Conservation (phyloP, 73 alveolate genomes). For the Paramecium biaurelia region DNA sequence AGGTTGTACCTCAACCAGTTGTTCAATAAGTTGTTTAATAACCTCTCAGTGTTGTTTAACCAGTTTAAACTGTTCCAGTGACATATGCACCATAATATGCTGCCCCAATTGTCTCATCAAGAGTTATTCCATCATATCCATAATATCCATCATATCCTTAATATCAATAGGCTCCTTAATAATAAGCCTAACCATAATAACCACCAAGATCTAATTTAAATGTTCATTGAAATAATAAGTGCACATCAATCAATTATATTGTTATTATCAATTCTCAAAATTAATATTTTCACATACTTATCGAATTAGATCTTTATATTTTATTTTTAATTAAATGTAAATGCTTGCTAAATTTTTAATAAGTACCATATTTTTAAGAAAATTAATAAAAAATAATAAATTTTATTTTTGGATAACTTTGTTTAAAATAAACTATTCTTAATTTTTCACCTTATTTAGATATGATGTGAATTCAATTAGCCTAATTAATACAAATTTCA, state of each 20-base stretch:
- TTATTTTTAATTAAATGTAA: background rate
- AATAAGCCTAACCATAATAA: background rate
- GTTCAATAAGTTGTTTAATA: background rate
- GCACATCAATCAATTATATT: background rate
- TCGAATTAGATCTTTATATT: background rate
- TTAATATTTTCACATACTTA: background rate
- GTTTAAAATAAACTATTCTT: background rate
- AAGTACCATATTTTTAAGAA: background rate
- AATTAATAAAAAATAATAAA: background rate
- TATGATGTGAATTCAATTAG: background rate
- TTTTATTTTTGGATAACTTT: background rate
- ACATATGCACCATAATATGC: slow-evolving; percentile 2
- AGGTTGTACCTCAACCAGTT: background rate
- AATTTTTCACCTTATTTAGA: background rate
- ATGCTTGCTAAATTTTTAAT: background rate
- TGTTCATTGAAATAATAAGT: background rate
- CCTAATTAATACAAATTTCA: background rate
- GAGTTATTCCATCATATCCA: slow-evolving; percentile 28
- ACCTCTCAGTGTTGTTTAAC: slow-evolving; percentile 5
- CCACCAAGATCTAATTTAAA: slow-evolving; percentile 24
- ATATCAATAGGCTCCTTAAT: background rate
- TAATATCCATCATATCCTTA: background rate
- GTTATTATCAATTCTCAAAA: background rate
- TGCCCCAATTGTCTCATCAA: slow-evolving; percentile 11
- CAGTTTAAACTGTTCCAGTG: slow-evolving; percentile 11